Percentiles rank a stretch among this genome's conserved stretches.
Conservation (phyloP, 108 stramenopile species). For the Skeletonema costatum region DNA sequence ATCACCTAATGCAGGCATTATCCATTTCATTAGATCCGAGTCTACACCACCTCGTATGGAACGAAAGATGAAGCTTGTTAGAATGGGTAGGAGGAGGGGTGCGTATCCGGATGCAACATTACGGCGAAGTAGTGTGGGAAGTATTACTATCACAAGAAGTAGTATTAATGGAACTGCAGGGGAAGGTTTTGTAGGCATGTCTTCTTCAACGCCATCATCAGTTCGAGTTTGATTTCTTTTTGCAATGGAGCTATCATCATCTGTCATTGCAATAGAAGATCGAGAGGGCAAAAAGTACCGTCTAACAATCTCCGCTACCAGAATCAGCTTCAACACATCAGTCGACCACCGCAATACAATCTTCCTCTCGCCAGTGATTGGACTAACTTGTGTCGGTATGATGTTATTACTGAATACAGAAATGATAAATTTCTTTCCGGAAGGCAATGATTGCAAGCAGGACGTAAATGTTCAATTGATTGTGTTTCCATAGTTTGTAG, state of each 20-base stretch:
- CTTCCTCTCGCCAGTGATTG: slow-evolving; percentile 19
- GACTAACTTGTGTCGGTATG: slow-evolving; percentile 2
- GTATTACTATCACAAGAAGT: neutral
- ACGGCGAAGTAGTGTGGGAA: slow-evolving; percentile 4
- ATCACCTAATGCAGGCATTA: neutral
- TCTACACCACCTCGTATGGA: slow-evolving; percentile 2
- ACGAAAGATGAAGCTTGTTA: slow-evolving; percentile 26
- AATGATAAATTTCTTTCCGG: slow-evolving; percentile 52
- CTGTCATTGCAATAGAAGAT: neutral
- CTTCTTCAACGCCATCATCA: neutral
- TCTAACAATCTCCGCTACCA: slow-evolving; percentile 57
- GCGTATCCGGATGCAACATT: slow-evolving; percentile 1
- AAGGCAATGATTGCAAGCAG: slow-evolving; percentile 63
- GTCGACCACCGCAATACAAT: slow-evolving; percentile 38
- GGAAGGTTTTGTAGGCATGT: neutral
- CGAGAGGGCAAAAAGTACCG: slow-evolving; percentile 12
- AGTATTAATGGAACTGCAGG: neutral
- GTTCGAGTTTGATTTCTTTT: neutral
- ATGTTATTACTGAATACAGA: slow-evolving; percentile 13
- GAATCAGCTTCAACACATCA: slow-evolving; percentile 52
- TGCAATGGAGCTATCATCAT: neutral
- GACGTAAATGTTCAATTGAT: slow-evolving; percentile 38
- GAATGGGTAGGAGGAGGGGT: slow-evolving; percentile 33
- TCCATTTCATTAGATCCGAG: neutral
- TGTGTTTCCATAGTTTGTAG: slow-evolving; percentile 26